A percentile compares a stretch with the other conserved stretches of the same genome.
phyloP scores from a whole-genome alignment of 2,329 filamentous ascomycete genomes.

The Clonostachys sp. region DNA sequence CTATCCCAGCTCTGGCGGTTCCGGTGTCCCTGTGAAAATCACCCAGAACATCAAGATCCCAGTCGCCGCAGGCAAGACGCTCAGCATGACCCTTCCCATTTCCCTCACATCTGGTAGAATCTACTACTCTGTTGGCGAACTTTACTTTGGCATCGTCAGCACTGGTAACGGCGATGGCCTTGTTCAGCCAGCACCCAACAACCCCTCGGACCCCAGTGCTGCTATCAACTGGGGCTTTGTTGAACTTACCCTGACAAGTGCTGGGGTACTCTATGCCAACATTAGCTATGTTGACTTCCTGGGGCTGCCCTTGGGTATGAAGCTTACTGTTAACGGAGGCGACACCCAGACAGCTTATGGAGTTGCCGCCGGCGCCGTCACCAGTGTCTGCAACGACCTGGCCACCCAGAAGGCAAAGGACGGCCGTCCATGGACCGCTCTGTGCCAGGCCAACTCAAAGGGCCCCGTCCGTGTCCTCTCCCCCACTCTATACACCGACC shows the following conservation, averaged over 20 bases:
- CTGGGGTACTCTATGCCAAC: constrained; percentile 58
- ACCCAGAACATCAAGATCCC: constrained; percentile 56
- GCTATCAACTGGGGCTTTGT: constrained; percentile 60
- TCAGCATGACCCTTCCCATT: constrained; percentile 61
- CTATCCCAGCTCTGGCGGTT: constrained; percentile 43
- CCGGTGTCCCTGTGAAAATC: constrained; percentile 53
- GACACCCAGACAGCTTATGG: constrained; percentile 34
- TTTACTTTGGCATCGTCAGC: constrained; percentile 61
- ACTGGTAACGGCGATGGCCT: constrained; percentile 66
- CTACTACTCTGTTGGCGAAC: constrained; percentile 61
- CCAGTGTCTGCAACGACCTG: constrained; percentile 19
- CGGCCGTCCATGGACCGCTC: constrained; percentile 44
- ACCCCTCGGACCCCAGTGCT: constrained; percentile 59
- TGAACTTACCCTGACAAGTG: constrained; percentile 61
- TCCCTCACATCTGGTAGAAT: constrained; percentile 63
- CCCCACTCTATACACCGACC: constrained; percentile 43
- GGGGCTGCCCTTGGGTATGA: constrained; percentile 55
- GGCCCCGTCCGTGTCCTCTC: constrained; percentile 44
- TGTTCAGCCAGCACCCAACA: constrained; percentile 71
- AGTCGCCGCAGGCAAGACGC: constrained; percentile 54
- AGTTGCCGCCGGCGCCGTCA: constrained; percentile 35
- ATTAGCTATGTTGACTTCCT: constrained; percentile 77
- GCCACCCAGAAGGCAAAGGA: constrained; percentile 37
- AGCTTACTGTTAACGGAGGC: constrained; percentile 41
- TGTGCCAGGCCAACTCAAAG: constrained; percentile 37